Evolutionary conservation across 306 rosid genomes (phyloP).

Genomic region (Acacia crassicarpa): DNA sequence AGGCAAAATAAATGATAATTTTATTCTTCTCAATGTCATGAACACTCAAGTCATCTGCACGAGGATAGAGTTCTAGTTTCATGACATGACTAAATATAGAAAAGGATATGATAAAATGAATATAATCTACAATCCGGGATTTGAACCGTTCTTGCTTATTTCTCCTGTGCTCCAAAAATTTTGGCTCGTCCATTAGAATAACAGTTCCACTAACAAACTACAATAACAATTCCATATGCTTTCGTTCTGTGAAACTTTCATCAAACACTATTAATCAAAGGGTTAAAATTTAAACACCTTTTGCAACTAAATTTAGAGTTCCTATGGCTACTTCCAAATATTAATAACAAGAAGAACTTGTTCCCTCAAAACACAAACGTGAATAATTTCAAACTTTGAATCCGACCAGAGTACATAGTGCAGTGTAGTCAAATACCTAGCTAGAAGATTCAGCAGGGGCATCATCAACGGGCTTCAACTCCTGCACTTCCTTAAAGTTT

Average conservation of each 20-base stretch:
- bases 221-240: background rate
- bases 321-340: background rate
- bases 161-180: background rate
- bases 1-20: background rate
- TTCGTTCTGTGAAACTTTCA: background rate
- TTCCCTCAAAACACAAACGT: background rate
- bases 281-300: too few relatives aligned
- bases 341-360: background rate
- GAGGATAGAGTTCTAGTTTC: background rate
- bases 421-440: background rate
- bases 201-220: background rate
- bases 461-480: constrained; percentile 51
- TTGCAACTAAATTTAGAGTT: background rate
- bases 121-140: background rate
- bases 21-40: background rate
- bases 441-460: constrained; percentile 34
- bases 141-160: background rate
- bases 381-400: background rate
- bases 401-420: background rate
- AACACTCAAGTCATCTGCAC: background rate
- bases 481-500: constrained; percentile 53
- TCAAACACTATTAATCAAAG: background rate
- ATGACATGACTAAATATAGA: background rate
- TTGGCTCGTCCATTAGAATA: background rate
- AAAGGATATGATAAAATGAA: background rate